These are phyloP conservation scores for Tylopilus plumbeoviolaceoides DNA, from an alignment of 768 basidiomycete species.

Conservation along the genomic window DNA sequence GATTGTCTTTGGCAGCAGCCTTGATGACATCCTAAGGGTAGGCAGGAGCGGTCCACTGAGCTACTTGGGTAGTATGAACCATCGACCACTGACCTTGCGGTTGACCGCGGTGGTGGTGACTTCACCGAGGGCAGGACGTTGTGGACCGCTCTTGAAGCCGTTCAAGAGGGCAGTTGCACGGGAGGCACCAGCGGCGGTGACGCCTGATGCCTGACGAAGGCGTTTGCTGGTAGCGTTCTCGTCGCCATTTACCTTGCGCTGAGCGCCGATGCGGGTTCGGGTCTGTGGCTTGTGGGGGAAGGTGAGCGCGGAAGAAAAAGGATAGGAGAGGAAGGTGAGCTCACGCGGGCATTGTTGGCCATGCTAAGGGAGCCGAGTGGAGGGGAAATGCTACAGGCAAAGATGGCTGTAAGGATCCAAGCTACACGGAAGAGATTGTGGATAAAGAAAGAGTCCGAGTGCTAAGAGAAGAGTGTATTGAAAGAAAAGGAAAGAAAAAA, in stretches of 20 bases:
- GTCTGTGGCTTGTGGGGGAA: slow-evolving; percentile 50
- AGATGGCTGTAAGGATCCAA: slow-evolving; percentile 5
- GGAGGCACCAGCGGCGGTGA: slow-evolving; percentile 41
- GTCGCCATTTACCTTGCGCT: slow-evolving; percentile 67
- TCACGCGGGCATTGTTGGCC: slow-evolving; percentile 61
- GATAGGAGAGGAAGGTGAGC: slow-evolving; percentile 13
- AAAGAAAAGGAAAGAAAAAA: slow-evolving; percentile 24
- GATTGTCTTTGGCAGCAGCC: slow-evolving; percentile 48
- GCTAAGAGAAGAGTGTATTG: slow-evolving; percentile 6
- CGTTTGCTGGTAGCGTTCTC: slow-evolving; percentile 75
- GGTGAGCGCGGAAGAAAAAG: slow-evolving; percentile 4
- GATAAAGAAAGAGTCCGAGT: slow-evolving; percentile 28
- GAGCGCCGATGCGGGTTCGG: slow-evolving; percentile 59
- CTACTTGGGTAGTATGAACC: background rate
- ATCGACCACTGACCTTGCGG: slow-evolving; percentile 53
- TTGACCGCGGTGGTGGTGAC: slow-evolving; percentile 77
- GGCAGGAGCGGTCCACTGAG: background rate
- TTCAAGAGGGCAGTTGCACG: slow-evolving; percentile 43
- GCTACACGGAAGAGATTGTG: slow-evolving; percentile 28
- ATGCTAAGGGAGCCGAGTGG: slow-evolving; percentile 33
- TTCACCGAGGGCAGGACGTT: slow-evolving; percentile 75
- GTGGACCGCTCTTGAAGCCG: slow-evolving; percentile 50
- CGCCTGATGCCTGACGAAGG: slow-evolving; percentile 56
- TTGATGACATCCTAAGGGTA: slow-evolving; percentile 38
- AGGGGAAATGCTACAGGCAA: slow-evolving; percentile 24